A percentile compares a stretch with the other conserved stretches of the same genome.
These are phyloP conservation scores for Trebouxia sp. DNA, from an alignment of 139 green algal species.

Conservation along the genomic window DNA sequence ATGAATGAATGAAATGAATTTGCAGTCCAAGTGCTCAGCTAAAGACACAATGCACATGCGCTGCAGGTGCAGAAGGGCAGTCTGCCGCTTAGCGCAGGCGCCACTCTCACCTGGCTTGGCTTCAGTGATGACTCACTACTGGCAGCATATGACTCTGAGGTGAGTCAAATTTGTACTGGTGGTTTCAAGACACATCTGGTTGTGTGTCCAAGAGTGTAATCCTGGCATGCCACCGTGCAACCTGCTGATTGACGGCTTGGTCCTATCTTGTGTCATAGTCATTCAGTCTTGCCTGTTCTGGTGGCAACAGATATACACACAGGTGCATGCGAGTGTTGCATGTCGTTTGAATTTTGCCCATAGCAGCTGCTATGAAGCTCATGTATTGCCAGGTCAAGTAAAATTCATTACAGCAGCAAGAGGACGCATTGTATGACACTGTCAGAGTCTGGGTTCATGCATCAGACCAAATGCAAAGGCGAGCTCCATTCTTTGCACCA, in stretches of 20 bases:
- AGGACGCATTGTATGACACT: too few species aligned
- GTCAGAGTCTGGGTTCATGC: too few species aligned
- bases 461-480: too few species aligned
- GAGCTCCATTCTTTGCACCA: too few species aligned
- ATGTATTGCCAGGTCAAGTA: too few species aligned
- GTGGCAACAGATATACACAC: background rate
- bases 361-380: too few species aligned
- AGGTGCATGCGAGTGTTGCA: background rate
- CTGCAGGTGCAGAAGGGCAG: constrained; percentile 15
- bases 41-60: background rate
- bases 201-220: background rate
- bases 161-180: constrained; percentile 36
- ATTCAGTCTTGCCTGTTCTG: background rate
- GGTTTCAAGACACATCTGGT: background rate
- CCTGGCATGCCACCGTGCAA: background rate
- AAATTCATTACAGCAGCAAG: too few species aligned
- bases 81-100: constrained; percentile 59
- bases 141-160: constrained; percentile 65
- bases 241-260: background rate
- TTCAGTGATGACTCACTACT: constrained; percentile 74
- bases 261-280: background rate
- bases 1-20: background rate
- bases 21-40: too few species aligned
- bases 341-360: too few species aligned
- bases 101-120: constrained; percentile 76